Base-by-base conservation (phyloP, 257 asterid genomes). In the Cruciata laevipes region DNA sequence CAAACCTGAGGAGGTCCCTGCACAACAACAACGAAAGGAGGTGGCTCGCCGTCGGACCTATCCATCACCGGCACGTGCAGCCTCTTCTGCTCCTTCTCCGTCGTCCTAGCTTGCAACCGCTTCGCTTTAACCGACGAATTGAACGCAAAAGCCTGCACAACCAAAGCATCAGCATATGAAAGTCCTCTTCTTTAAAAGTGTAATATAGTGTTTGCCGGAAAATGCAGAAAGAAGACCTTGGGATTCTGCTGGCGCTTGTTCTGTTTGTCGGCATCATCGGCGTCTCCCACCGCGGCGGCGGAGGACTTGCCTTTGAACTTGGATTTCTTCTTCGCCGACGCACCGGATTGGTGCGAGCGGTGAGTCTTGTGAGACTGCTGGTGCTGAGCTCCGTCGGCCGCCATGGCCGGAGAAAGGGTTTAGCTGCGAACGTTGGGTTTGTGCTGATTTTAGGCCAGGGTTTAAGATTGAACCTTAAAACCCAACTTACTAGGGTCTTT, bases 1-100 rank as follows among this genome's bases (percentile, higher is more conserved):
- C 47, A 38, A 61, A 93, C 99, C 95, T 93, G 81, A 7, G 97
- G 97, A 55, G 99, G 99, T 61, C 99, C 97, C 69, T 93, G 99
- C 30, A 93, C 89, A 18, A 90, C 97, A 74, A 93, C 76, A 66
- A 93, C 97, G 57, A 77, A 90, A 0, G 97, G 99, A 71, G 99
- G 92, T 32, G 99, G 95, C 74, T 93, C 99, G 24, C 95, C 99
- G 2, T 75, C 76, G 53, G 79, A 69, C 52, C 97, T 84, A 63
- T 94, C 99, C 66, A 86, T 77, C 14, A 79, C 83, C 7, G 99
- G 97, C 31, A 94, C 79, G 79, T 90, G 99, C 77, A 94, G 95
- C 84, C 90, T 77, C 72, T 84, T 84, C 80, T 94, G 97, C 82
- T 90, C 97, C 83, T 94, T 94, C 83, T 94, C 97, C 12, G 96